Evolutionary conservation across 176 grass and related monocot genomes (phyloP).

Genomic region (Zoysia japonica): DNA sequence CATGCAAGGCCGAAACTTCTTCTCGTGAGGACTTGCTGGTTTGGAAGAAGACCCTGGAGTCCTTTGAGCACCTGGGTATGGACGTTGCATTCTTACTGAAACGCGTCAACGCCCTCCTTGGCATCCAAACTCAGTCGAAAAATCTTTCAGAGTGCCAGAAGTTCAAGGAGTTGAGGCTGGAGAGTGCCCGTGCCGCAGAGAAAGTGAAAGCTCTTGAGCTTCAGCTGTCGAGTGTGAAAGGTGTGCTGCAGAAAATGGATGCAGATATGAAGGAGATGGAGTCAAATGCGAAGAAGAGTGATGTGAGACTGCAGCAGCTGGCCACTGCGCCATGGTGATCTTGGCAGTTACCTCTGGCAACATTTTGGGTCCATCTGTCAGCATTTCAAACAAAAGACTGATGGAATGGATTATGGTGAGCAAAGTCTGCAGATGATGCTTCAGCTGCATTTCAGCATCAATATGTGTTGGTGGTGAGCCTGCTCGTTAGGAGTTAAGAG

Average conservation of each 20-base stretch:
- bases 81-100: slow-evolving; percentile 35
- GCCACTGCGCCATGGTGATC: slow-evolving; percentile 39
- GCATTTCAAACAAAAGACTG: neutral
- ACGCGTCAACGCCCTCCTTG: slow-evolving; percentile 8
- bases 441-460: neutral
- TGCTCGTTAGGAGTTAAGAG: neutral
- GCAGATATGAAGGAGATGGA: slow-evolving; percentile 41
- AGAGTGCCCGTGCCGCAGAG: neutral
- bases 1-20: neutral
- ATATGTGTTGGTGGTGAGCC: neutral
- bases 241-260: slow-evolving; percentile 26
- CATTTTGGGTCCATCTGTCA: slow-evolving; percentile 16
- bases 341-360: neutral
- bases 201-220: slow-evolving; percentile 39
- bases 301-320: neutral
- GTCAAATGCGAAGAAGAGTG: neutral
- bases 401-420: neutral
- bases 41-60: slow-evolving; percentile 53
- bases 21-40: slow-evolving; percentile 17
- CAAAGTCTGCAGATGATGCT: neutral
- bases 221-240: slow-evolving; percentile 28
- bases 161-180: slow-evolving; percentile 18
- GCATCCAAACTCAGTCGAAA: neutral
- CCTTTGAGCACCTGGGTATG: slow-evolving; percentile 47
- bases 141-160: neutral